Conservation (phyloP, 805 yeast genomes). For the Sugiyamaella smithiae region DNA sequence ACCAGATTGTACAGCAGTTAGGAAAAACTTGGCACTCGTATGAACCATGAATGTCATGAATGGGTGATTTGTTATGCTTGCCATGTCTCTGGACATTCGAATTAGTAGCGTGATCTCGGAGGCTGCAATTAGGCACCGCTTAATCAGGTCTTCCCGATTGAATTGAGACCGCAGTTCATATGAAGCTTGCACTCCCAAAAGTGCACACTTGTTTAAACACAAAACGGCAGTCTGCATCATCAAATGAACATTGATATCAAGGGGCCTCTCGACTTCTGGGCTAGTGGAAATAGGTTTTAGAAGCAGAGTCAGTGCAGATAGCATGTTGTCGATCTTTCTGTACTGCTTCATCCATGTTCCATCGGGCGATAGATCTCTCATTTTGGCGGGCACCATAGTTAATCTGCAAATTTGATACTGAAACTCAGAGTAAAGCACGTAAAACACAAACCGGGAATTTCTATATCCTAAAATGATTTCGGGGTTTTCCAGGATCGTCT, state of each 20-base stretch:
- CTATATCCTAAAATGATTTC: constrained; percentile 10
- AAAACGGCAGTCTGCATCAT: constrained; percentile 23
- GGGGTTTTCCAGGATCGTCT: constrained; percentile 12
- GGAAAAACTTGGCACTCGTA: constrained; percentile 17
- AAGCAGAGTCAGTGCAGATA: constrained; percentile 10
- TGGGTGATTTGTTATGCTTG: constrained; percentile 21
- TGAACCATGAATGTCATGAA: constrained; percentile 14
- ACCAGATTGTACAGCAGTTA: constrained; percentile 14
- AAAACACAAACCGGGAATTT: constrained; percentile 8
- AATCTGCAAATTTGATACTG: constrained; percentile 16
- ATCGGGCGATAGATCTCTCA: constrained; percentile 10
- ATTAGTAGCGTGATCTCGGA: constrained; percentile 24
- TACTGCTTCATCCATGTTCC: constrained; percentile 23
- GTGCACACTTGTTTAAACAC: constrained; percentile 14
- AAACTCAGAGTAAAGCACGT: constrained; percentile 16
- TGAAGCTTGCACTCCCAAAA: constrained; percentile 10
- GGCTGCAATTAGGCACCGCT: constrained; percentile 23
- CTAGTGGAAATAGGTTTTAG: constrained; percentile 6
- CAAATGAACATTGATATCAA: constrained; percentile 17
- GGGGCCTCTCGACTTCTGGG: constrained; percentile 9
- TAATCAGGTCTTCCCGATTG: constrained; percentile 21
- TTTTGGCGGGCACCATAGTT: constrained; percentile 20
- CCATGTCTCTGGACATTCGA: constrained; percentile 24
- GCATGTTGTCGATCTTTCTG: constrained; percentile 17
- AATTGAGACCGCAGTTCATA: constrained; percentile 18